These are phyloP conservation scores for Cryptosporidium xiaoi DNA, from an alignment of 169 alveolate genomes.

Conservation along the genomic window DNA sequence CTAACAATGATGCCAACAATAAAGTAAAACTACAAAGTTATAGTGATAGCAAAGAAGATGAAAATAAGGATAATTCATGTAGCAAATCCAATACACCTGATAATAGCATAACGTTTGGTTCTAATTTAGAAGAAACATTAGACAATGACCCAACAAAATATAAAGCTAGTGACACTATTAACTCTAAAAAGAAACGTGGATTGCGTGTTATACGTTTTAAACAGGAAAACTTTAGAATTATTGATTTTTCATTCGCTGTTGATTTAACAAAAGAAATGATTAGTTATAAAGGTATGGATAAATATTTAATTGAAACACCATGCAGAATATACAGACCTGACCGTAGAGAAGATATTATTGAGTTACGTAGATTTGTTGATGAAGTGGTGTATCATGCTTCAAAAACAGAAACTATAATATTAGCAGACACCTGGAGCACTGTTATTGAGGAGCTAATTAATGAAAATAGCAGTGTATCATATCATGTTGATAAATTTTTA, in stretches of 20 bases:
- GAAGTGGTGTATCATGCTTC: constrained; percentile 44
- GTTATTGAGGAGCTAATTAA: constrained; percentile 63
- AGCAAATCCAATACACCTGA: background rate
- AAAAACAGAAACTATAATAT: constrained; percentile 27
- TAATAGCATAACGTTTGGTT: background rate
- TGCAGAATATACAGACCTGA: constrained; percentile 65
- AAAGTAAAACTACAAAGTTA: background rate
- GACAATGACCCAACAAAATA: background rate
- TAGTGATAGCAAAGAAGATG: background rate
- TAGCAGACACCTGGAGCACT: constrained; percentile 73
- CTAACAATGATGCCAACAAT: background rate
- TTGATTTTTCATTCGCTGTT: constrained; percentile 49
- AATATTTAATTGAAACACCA: constrained; percentile 62
- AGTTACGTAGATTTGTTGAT: constrained; percentile 48
- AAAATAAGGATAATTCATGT: background rate
- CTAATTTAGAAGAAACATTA: background rate
- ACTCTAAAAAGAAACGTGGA: constrained; percentile 21
- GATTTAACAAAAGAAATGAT: constrained; percentile 42
- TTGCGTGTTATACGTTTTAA: constrained; percentile 50
- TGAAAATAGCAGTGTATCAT: constrained; percentile 54
- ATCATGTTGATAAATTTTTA: constrained; percentile 52
- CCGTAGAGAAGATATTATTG: constrained; percentile 59
- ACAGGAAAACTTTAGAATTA: constrained; percentile 59
- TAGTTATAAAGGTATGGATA: constrained; percentile 45
- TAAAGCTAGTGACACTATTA: background rate